Evolutionary conservation across 2,329 filamentous ascomycete genomes (phyloP).

Genomic region (Zymoseptoria crescenta): DNA sequence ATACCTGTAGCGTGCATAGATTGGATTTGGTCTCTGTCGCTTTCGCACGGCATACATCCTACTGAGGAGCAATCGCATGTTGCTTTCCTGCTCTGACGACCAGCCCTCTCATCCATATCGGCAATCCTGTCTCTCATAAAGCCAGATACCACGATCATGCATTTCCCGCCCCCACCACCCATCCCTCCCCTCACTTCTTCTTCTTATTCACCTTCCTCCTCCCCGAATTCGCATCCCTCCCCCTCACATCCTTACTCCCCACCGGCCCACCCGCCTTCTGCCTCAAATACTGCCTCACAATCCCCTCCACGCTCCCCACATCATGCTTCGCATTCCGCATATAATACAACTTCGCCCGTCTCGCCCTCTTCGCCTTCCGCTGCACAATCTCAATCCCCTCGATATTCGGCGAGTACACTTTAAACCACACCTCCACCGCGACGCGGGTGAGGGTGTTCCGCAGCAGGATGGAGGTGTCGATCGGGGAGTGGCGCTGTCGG

Average conservation of each 20-base stretch:
- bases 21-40: not conserved
- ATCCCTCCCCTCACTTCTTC: conserved; percentile 13
- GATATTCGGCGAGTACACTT: conserved; percentile 85
- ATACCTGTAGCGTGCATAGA: not conserved
- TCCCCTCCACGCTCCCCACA: conserved; percentile 73
- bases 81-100: not conserved
- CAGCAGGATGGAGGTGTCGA: conserved; percentile 81
- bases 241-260: conserved; percentile 20
- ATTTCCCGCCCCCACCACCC: not conserved
- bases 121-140: too few species aligned
- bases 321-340: conserved; percentile 85
- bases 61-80: not conserved
- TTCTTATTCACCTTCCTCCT: conserved; percentile 25
- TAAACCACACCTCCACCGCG: conserved; percentile 95
- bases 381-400: conserved; percentile 90
- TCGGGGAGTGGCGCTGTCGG: conserved; percentile 60
- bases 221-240: conserved; percentile 22
- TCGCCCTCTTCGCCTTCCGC: conserved; percentile 72
- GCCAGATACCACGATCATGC: too few species aligned
- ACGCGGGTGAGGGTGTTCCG: conserved; percentile 79
- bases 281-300: conserved; percentile 61
- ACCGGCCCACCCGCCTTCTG: conserved; percentile 38
- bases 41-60: not conserved
- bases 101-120: too few species aligned
- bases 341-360: conserved; percentile 81